A percentile compares a stretch with the other conserved stretches of the same genome.
Evolutionary conservation across 2,329 filamentous ascomycete genomes (phyloP).

Genomic region (Calonectria pseudoreteaudii): DNA sequence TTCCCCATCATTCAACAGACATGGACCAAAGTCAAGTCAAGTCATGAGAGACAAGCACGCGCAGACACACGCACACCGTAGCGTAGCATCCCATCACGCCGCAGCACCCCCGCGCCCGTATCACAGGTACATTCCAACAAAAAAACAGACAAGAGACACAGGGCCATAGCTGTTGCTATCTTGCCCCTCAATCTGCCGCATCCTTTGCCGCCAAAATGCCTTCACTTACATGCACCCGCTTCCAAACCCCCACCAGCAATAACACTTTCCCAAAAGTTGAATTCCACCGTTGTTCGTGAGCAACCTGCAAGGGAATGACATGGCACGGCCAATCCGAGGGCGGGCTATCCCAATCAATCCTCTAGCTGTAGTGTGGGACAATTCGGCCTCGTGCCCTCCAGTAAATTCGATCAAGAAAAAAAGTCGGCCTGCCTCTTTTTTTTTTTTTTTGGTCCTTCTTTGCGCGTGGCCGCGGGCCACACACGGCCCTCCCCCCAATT

Average conservation of each 20-base stretch:
- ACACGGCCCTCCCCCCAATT: conserved; percentile 41
- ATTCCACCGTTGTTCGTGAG: not conserved
- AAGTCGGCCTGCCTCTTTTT: not conserved
- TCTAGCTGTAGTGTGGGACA: not conserved
- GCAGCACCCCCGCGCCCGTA: not conserved
- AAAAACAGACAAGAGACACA: not conserved
- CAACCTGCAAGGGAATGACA: not conserved
- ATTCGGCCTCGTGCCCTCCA: not conserved
- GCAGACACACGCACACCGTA: not conserved
- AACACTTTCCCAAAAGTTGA: not conserved
- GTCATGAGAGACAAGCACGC: not conserved
- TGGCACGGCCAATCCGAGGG: not conserved
- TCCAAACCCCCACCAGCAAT: not conserved
- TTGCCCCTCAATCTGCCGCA: not conserved
- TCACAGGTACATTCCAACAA: not conserved
- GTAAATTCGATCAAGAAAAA: not conserved
- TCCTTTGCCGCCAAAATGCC: not conserved
- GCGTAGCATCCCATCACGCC: not conserved
- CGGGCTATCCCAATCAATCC: not conserved
- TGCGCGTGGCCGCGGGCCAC: not conserved
- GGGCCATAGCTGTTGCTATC: too few relatives aligned
- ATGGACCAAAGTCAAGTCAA: not conserved
- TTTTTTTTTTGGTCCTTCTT: not conserved
- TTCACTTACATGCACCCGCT: conserved; percentile 6
- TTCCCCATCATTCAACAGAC: conserved; percentile 26